These are phyloP conservation scores for Porphyra umbilicalis DNA, from an alignment of 31 red algal species.

Conservation along the genomic window DNA sequence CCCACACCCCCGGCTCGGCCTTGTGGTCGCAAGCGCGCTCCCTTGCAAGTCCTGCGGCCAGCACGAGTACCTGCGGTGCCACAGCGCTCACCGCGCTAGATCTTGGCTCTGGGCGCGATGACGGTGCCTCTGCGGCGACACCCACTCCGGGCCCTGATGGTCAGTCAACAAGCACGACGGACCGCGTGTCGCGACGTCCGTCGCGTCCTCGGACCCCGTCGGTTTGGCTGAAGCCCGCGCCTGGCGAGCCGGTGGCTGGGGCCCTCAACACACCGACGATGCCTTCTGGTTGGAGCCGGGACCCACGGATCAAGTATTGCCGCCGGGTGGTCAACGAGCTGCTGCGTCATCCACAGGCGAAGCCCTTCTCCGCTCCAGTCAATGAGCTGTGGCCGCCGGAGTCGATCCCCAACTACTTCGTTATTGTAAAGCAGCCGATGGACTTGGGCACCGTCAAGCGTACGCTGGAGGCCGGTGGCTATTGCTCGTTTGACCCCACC, in stretches of 20 bases:
- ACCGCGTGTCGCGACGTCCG: neutral
- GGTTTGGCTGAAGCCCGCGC: neutral
- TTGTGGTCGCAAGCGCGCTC: neutral
- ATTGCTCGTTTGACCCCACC: conserved; percentile 11
- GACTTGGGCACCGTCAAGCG: conserved; percentile 83
- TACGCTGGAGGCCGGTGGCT: conserved; percentile 67
- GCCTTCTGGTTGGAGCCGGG: neutral
- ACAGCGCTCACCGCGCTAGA: neutral
- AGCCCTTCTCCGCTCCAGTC: conserved; percentile 72
- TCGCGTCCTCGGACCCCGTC: neutral
- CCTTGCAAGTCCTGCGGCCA: neutral
- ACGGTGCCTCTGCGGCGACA: neutral
- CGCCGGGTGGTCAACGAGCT: conserved; percentile 48
- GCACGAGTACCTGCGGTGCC: neutral
- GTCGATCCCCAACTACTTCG: conserved; percentile 76
- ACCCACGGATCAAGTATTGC: conserved; percentile 58
- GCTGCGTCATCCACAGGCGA: conserved; percentile 30
- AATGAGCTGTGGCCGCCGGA: conserved; percentile 78
- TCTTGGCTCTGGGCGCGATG: neutral
- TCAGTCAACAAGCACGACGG: neutral
- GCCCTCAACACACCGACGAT: neutral
- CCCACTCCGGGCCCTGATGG: neutral
- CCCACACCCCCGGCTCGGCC: neutral
- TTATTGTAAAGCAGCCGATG: conserved; percentile 85
- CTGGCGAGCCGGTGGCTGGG: neutral